Base-by-base conservation (phyloP, 257 asterid genomes). In the Verbascum thapsus region DNA sequence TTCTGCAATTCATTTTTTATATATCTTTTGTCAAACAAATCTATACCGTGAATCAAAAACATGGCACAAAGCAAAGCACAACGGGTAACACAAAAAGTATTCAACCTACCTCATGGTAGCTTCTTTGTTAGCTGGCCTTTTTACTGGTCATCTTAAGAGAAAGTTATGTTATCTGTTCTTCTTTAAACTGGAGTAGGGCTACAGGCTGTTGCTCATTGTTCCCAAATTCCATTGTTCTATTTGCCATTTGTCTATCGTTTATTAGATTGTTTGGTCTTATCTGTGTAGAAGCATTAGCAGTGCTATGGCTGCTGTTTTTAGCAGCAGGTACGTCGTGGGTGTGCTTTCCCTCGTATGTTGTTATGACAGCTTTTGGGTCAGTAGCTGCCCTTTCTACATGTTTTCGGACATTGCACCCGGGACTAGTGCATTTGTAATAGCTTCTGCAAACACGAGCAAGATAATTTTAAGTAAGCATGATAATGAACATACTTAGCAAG, bases 271-370 rank as follows among this genome's bases (percentile, higher is more conserved):
- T 12, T 68, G 77, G 70, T 69, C 71, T 81, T 61, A 62, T 49
- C n/a, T 76, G 88, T 41, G 85, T 74, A 50, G 59, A 26, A 17
- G 71, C 53, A 63, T 43, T 70, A 35, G 75, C 68, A 2, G 83
- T 68, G 35, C 43, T 73, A 70, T 78, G 88, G 66, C 82, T 79
- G 67, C 88, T 81, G 67, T 61, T 69, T 51, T 74, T 77, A 20
- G 91, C 75, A 17, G 80, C 86, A 45, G 91, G 91, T 32, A 84
- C 88, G 47, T 84, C 84, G 47, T 84, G 91, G 34, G 61, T 84
- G 54, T 84, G 91, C 72, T 84, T 84, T 7, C 91, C 91, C 68
- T 81, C 91, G 3, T 84, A 84, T 8, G 91, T 79, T 16, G 91
- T 84, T 68, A 84, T 72, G 64, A 84, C 91, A 59, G 91, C 88